Conservation (phyloP, 1,284 basidiomycete genomes). For the Blastosporella zonata region DNA sequence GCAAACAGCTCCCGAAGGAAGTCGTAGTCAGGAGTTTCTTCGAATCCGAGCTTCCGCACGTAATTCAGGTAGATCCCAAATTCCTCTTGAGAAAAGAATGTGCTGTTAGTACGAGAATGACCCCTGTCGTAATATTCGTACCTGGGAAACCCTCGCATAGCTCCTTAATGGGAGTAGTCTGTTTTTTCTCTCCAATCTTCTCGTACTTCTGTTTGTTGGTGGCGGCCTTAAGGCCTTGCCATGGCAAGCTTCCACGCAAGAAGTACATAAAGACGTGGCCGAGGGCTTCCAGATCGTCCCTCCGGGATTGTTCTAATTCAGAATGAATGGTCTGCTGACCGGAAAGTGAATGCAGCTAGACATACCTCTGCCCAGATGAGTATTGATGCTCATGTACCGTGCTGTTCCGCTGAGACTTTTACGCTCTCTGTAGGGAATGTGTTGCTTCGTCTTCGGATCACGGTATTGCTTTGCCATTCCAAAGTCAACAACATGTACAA, state of each 20-base stretch:
- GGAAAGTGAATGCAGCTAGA: slow-evolving; percentile 17
- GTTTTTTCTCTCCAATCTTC: slow-evolving; percentile 99
- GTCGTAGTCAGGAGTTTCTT: slow-evolving; percentile 96
- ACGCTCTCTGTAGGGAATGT: slow-evolving; percentile 94
- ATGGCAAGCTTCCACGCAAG: slow-evolving; percentile 87
- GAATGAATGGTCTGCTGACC: slow-evolving; percentile 4
- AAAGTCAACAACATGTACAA: slow-evolving; percentile 76
- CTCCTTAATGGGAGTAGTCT: slow-evolving; percentile 93
- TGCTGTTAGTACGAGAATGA: slow-evolving; percentile 14
- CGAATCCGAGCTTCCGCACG: slow-evolving; percentile 85
- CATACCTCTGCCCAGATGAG: slow-evolving; percentile 86
- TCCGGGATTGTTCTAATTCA: slow-evolving; percentile 80
- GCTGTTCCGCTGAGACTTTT: slow-evolving; percentile 91
- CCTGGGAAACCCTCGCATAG: slow-evolving; percentile 91
- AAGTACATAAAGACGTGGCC: slow-evolving; percentile 99
- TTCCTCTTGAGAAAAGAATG: slow-evolving; percentile 56
- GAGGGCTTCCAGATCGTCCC: slow-evolving; percentile 93
- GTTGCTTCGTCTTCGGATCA: slow-evolving; percentile 95
- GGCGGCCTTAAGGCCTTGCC: slow-evolving; percentile 96
- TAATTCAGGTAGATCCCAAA: slow-evolving; percentile 89
- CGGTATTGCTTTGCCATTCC: slow-evolving; percentile 99
- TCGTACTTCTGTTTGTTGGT: slow-evolving; percentile 99
- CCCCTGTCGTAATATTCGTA: slow-evolving; percentile 26
- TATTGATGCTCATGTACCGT: slow-evolving; percentile 97
- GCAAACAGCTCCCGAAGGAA: slow-evolving; percentile 90